Evolutionary conservation across 2,329 filamentous ascomycete species (phyloP), one percentile per base, ranked within the genome.

Genomic region (Fusarium xyrophilum): DNA sequence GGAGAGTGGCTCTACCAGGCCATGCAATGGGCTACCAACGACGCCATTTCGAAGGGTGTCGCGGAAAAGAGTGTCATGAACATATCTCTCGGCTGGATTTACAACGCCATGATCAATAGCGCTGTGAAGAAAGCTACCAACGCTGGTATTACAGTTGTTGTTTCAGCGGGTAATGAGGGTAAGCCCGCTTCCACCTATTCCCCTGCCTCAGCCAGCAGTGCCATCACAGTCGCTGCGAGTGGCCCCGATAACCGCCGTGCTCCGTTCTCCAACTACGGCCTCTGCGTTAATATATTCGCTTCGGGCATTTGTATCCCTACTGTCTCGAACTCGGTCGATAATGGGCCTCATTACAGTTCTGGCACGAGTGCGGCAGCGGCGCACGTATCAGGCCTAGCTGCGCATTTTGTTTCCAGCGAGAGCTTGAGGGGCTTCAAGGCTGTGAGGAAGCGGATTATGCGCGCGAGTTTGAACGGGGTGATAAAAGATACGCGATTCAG

Each of bases 221-320:
- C 63, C 28, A 63, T 60, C 35, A 63, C 61, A 10, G 63, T 64
- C 5, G 61, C 52, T 5, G 59, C 39, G 2, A 64, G 28, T 19
- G 25, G 32, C 10, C 50, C 10, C 5, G 33, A 52, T 5, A 25
- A 58, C 5, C 23, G 13, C 10, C 52, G 62, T 2, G 14, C 28
- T 35, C 7, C 6, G 0, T 58, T 33, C 1, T 64, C 59, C 38
- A 63, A 64, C 59, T 64, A 23, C 15, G 59, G 60, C 9, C 33
- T 30, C 11, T 2, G 27, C 1, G 39, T 64, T 28, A 19, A 64
- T 23, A 36, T 64, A 3, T 64, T 63, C 1, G 61, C 59, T n/a
- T 59, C 59, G 1, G 44, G 59, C 6, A 9, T 13, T 3, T 6
- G 11, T 5, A 14, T 63, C 5, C 10, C 44, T 13, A 52, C 30